These are phyloP conservation scores for Yamadazyma trypodendri DNA, from an alignment of 1,139 yeast genomes.

Conservation along the genomic window DNA sequence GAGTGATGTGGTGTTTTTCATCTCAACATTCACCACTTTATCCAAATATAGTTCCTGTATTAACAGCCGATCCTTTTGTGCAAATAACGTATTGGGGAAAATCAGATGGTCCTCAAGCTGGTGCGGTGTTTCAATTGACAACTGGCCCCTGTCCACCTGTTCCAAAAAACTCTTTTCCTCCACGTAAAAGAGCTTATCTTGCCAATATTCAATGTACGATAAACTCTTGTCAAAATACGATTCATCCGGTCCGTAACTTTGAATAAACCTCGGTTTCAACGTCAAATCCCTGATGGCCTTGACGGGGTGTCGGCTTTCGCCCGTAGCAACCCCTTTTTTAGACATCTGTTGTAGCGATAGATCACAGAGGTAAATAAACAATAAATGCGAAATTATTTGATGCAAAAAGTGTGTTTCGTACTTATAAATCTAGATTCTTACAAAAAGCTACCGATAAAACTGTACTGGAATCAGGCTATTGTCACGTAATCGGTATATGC, in stretches of 20 bases:
- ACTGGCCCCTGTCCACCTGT: conserved; percentile 3
- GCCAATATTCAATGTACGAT: conserved; percentile 36
- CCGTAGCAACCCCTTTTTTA: not conserved
- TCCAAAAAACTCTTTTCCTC: conserved; percentile 24
- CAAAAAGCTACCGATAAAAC: too few species aligned
- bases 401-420: too few species aligned
- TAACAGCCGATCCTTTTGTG: conserved; percentile 1
- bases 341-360: not conserved
- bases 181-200: conserved; percentile 29
- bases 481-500: too few species aligned
- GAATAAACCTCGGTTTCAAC: conserved; percentile 34
- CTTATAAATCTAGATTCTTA: not conserved
- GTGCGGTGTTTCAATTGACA: not conserved
- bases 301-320: conserved; percentile 5
- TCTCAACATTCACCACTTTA: conserved; percentile 3
- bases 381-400: not conserved
- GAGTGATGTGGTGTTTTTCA: not conserved
- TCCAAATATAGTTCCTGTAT: conserved; percentile 3
- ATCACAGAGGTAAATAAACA: not conserved
- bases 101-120: not conserved
- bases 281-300: conserved; percentile 22
- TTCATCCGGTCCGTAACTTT: conserved; percentile 35
- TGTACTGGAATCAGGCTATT: too few species aligned
- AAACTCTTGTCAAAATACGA: conserved; percentile 24
- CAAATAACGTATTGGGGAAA: not conserved